phyloP scores from a whole-genome alignment of 2,329 filamentous ascomycete species.

The Elsinoe perseae region DNA sequence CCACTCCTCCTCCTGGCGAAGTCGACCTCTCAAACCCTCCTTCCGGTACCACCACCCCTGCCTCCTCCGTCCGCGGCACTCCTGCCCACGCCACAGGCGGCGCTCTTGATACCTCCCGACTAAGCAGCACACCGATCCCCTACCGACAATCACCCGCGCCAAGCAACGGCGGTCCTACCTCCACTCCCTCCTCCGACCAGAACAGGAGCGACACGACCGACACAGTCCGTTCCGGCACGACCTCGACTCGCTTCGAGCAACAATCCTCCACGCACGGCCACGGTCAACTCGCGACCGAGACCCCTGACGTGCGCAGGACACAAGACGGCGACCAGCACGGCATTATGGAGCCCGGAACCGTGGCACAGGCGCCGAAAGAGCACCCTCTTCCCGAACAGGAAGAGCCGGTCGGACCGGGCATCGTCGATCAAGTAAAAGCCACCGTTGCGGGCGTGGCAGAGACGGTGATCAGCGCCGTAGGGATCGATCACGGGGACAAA shows the following conservation, averaged over 20 bases:
- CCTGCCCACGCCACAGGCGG: slow-evolving; percentile 10
- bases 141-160: slow-evolving; percentile 12
- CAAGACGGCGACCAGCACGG: slow-evolving; percentile 39
- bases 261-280: slow-evolving; percentile 39
- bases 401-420: slow-evolving; percentile 27
- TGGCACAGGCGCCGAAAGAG: slow-evolving; percentile 44
- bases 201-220: slow-evolving; percentile 18
- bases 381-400: slow-evolving; percentile 29
- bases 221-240: slow-evolving; percentile 33
- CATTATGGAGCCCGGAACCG: slow-evolving; percentile 42
- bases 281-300: slow-evolving; percentile 36
- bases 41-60: background rate
- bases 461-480: slow-evolving; percentile 27
- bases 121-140: slow-evolving; percentile 2
- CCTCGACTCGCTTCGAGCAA: slow-evolving; percentile 34
- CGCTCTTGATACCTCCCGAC: background rate
- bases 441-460: slow-evolving; percentile 27
- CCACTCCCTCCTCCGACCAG: slow-evolving; percentile 16
- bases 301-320: slow-evolving; percentile 37
- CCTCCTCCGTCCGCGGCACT: slow-evolving; percentile 9
- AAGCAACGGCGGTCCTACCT: background rate
- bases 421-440: slow-evolving; percentile 39
- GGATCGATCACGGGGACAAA: slow-evolving; percentile 30
- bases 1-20: slow-evolving; percentile 17
- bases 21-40: slow-evolving; percentile 5